These are phyloP conservation scores for Dactylorhiza incarnata DNA, from an alignment of 106 monocot genomes.

Conservation along the genomic window DNA sequence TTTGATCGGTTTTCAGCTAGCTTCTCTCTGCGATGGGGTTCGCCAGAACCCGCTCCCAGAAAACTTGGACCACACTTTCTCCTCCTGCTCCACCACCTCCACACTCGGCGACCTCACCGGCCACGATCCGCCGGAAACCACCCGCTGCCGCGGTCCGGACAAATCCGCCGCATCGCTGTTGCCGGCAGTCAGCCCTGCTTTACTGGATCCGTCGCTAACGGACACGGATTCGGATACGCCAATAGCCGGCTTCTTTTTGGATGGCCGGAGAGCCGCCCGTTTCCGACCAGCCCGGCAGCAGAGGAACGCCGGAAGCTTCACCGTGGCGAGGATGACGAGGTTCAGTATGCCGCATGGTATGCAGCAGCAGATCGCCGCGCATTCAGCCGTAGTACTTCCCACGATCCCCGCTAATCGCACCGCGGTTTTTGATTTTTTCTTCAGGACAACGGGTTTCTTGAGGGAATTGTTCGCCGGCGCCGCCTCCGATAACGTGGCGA, in stretches of 20 bases:
- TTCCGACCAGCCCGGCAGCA: constrained; percentile 19
- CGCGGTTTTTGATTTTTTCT: not conserved
- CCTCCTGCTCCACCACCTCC: constrained; percentile 50
- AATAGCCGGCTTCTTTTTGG: constrained; percentile 1
- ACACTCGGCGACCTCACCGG: constrained; percentile 18
- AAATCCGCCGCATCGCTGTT: not conserved
- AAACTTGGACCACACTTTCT: constrained; percentile 60
- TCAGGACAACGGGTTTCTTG: not conserved
- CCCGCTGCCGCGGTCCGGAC: not conserved
- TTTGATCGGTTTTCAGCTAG: not conserved
- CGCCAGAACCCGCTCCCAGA: constrained; percentile 67
- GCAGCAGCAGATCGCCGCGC: constrained; percentile 55
- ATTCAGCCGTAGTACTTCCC: constrained; percentile 50
- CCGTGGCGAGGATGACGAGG: constrained; percentile 38
- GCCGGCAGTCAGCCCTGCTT: not conserved
- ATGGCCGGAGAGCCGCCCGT: not conserved
- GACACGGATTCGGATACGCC: not conserved
- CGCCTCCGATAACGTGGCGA: not conserved
- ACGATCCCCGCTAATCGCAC: constrained; percentile 34
- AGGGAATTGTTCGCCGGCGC: not conserved
- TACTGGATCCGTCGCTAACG: not conserved
- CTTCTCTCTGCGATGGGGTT: constrained; percentile 49
- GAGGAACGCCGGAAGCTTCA: constrained; percentile 34
- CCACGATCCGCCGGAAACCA: not conserved
- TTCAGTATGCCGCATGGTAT: constrained; percentile 44